phyloP scores from a whole-genome alignment of 306 rosid genomes.

The Cyclanthera cordifolia region DNA sequence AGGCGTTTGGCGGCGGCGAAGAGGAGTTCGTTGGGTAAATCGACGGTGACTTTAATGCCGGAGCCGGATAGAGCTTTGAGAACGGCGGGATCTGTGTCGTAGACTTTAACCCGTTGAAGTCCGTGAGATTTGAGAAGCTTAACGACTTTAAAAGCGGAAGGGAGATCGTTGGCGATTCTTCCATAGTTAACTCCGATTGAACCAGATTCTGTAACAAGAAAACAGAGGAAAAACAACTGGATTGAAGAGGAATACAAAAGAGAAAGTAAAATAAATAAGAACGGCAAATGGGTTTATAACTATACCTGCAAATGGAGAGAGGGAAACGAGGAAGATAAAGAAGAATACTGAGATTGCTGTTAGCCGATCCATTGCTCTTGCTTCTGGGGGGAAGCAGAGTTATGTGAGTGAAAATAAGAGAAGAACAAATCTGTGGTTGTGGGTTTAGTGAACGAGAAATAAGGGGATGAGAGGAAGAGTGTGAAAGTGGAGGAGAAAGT shows the following conservation, averaged over 20 bases:
- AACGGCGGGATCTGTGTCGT: conserved; percentile 83
- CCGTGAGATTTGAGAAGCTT: conserved; percentile 59
- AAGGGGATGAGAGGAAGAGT: not conserved
- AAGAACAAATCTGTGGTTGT: not conserved
- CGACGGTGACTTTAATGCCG: conserved; percentile 67
- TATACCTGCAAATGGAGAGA: conserved; percentile 36
- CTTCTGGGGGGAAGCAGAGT: conserved; percentile 22
- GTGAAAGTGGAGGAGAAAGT: not conserved
- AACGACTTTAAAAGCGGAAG: conserved; percentile 57
- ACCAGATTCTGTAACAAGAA: conserved; percentile 42
- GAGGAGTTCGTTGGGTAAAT: conserved; percentile 83
- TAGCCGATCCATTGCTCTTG: conserved; percentile 32
- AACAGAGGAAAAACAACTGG: not conserved
- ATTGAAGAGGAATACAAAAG: not conserved
- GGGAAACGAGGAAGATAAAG: conserved; percentile 20
- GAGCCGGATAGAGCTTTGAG: conserved; percentile 59
- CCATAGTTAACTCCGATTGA: conserved; percentile 92
- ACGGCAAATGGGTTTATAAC: not conserved
- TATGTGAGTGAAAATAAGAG: not conserved
- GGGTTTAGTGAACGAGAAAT: conserved; percentile 1
- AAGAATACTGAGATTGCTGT: not conserved
- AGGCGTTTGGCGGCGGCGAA: conserved; percentile 43
- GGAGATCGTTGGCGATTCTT: conserved; percentile 70
- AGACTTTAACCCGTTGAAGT: conserved; percentile 53
- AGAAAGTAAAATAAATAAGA: not conserved